Conservation (phyloP, 192 early-diverging fungal genomes). For the Chytriomyces sp. region DNA sequence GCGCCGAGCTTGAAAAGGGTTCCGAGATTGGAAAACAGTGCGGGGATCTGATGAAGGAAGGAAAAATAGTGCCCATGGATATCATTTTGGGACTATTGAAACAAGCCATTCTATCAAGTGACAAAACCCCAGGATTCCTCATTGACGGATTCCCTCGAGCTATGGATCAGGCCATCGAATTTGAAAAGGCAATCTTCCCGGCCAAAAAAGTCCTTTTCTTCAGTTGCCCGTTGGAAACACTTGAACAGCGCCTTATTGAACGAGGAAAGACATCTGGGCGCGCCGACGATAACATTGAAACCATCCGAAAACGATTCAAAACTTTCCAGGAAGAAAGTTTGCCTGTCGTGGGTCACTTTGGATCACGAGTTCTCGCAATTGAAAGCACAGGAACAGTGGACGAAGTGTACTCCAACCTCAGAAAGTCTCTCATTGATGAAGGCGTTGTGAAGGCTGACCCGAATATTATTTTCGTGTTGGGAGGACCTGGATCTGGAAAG, state of each 20-base stretch:
- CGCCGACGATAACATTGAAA: constrained; percentile 62
- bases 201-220: constrained; percentile 39
- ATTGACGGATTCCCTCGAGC: constrained; percentile 63
- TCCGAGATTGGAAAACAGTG: constrained; percentile 69
- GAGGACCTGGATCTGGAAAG: constrained; percentile 58
- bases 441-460: constrained; percentile 14
- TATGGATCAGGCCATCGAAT: constrained; percentile 53
- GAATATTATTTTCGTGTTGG: constrained; percentile 57
- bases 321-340: constrained; percentile 55
- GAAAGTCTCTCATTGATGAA: constrained; percentile 5
- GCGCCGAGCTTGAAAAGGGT: constrained; percentile 67
- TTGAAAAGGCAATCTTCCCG: constrained; percentile 38
- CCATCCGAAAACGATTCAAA: constrained; percentile 55
- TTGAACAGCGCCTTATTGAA: constrained; percentile 58
- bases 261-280: constrained; percentile 57
- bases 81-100: constrained; percentile 41
- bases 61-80: constrained; percentile 77
- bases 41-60: constrained; percentile 80
- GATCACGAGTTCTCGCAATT: constrained; percentile 32
- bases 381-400: constrained; percentile 35
- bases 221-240: constrained; percentile 56
- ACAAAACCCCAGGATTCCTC: constrained; percentile 40
- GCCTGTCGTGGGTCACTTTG: constrained; percentile 58
- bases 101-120: constrained; percentile 34
- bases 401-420: constrained; percentile 14